Evolutionary conservation across 2,329 filamentous ascomycete species (phyloP).

Genomic region (Alternaria atra): DNA sequence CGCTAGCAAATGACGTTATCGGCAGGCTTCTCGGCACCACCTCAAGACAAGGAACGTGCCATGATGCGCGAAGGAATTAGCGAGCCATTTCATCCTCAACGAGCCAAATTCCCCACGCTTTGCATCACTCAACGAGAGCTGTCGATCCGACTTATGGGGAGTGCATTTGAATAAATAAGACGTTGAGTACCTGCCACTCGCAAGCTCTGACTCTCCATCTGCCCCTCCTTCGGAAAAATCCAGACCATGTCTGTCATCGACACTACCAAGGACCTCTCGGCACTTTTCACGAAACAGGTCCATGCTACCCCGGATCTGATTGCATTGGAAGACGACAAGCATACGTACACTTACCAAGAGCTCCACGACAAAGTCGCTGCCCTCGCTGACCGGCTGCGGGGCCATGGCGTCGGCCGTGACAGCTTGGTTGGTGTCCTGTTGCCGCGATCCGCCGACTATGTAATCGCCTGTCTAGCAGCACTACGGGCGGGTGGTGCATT

Average conservation of each 20-base stretch:
- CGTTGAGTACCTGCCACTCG: slow-evolving; percentile 23
- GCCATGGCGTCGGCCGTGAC: slow-evolving; percentile 75
- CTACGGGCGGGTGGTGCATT: slow-evolving; percentile 82
- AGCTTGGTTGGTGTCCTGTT: slow-evolving; percentile 78
- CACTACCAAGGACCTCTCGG: slow-evolving; percentile 74
- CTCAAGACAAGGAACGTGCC: slow-evolving; percentile 17
- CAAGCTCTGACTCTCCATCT: slow-evolving; percentile 8
- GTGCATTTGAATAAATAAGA: slow-evolving; percentile 29
- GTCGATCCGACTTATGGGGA: slow-evolving; percentile 24
- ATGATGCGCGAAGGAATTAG: slow-evolving; percentile 20
- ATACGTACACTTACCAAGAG: slow-evolving; percentile 75
- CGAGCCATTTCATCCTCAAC: slow-evolving; percentile 20
- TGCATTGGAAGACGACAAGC: slow-evolving; percentile 75
- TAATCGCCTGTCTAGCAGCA: slow-evolving; percentile 80
- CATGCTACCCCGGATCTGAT: slow-evolving; percentile 72
- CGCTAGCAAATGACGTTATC: slow-evolving; percentile 32
- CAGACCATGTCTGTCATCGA: slow-evolving; percentile 71
- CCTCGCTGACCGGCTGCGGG: slow-evolving; percentile 71
- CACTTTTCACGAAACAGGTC: slow-evolving; percentile 75
- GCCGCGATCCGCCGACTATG: slow-evolving; percentile 78
- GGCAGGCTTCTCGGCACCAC: slow-evolving; percentile 22
- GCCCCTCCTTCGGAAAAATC: slow-evolving; percentile 14
- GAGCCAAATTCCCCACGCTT: slow-evolving; percentile 30
- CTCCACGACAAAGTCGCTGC: slow-evolving; percentile 72
- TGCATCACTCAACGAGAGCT: slow-evolving; percentile 24